Evolutionary conservation across 306 rosid species (phyloP).

Genomic region (Begonia loranthoides): DNA sequence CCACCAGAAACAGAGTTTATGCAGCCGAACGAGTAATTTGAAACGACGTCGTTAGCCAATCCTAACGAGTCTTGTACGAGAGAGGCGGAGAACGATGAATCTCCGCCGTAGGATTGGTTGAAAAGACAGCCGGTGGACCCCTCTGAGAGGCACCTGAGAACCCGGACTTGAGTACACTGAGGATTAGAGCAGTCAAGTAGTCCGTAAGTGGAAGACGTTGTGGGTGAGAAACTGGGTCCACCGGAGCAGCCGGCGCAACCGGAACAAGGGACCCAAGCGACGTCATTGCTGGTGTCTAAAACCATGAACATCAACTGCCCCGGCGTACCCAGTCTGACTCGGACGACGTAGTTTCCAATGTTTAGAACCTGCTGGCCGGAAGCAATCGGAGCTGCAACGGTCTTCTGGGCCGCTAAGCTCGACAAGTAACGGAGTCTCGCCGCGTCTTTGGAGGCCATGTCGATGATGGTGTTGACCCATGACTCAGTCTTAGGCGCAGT

Average conservation of each 20-base stretch:
- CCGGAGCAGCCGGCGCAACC: conserved; percentile 62
- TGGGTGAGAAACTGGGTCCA: conserved; percentile 32
- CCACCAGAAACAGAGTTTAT: conserved; percentile 35
- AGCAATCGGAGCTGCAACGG: conserved; percentile 50
- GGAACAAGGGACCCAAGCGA: conserved; percentile 64
- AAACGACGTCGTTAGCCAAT: conserved; percentile 24
- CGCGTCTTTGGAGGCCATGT: conserved; percentile 75
- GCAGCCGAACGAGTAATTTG: conserved; percentile 57
- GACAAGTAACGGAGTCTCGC: conserved; percentile 51
- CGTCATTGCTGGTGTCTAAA: conserved; percentile 74
- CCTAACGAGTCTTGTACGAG: conserved; percentile 45
- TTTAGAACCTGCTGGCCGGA: conserved; percentile 62
- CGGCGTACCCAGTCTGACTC: conserved; percentile 61
- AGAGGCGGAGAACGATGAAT: conserved; percentile 55
- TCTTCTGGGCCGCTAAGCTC: conserved; percentile 30
- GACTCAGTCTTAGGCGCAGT: conserved; percentile 42
- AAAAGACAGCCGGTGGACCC: conserved; percentile 36
- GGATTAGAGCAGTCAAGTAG: conserved; percentile 48
- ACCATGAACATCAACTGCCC: conserved; percentile 68
- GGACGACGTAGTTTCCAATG: conserved; percentile 67
- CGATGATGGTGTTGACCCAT: conserved; percentile 35
- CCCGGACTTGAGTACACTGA: conserved; percentile 44
- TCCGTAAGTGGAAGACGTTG: conserved; percentile 33
- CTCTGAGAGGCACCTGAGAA: conserved; percentile 40
- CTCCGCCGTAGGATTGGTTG: conserved; percentile 76